These are phyloP conservation scores for Cardamine resedifolia DNA, from an alignment of 345 rosid genomes.

Conservation along the genomic window DNA sequence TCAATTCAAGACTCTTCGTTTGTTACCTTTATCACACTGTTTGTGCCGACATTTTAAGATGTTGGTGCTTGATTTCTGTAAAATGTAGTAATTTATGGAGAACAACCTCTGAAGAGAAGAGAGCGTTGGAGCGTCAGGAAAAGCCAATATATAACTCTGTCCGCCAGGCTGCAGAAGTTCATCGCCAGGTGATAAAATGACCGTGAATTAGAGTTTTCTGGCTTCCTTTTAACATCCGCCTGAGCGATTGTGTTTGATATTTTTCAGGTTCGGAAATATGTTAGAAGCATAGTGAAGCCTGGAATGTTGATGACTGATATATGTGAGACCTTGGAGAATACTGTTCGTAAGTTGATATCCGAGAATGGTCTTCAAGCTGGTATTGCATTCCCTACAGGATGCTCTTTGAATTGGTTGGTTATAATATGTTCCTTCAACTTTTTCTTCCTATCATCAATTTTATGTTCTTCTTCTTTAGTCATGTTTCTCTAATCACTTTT, in stretches of 20 bases:
- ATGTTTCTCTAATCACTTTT: conserved; percentile 26
- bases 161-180: conserved; percentile 98
- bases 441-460: neutral
- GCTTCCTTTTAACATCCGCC: neutral
- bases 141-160: conserved; percentile 87
- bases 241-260: conserved; percentile 1
- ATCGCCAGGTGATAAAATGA: conserved; percentile 70
- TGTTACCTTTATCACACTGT: neutral
- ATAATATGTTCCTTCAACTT: neutral
- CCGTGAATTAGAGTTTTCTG: neutral
- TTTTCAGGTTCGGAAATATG: conserved; percentile 74
- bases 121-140: conserved; percentile 82
- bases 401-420: conserved; percentile 83
- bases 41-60: neutral
- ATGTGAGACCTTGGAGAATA: conserved; percentile 86
- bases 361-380: conserved; percentile 97
- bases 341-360: conserved; percentile 82
- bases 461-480: neutral
- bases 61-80: conserved; percentile 14
- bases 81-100: conserved; percentile 82
- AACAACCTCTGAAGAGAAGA: conserved; percentile 93
- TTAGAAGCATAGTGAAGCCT: conserved; percentile 77
- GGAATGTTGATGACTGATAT: conserved; percentile 95
- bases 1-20: neutral
- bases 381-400: conserved; percentile 98